Percentiles rank a stretch among this genome's conserved stretches.
These are phyloP conservation scores for Gossypium gossypioides DNA, from an alignment of 441 rosid genomes.

Conservation along the genomic window DNA sequence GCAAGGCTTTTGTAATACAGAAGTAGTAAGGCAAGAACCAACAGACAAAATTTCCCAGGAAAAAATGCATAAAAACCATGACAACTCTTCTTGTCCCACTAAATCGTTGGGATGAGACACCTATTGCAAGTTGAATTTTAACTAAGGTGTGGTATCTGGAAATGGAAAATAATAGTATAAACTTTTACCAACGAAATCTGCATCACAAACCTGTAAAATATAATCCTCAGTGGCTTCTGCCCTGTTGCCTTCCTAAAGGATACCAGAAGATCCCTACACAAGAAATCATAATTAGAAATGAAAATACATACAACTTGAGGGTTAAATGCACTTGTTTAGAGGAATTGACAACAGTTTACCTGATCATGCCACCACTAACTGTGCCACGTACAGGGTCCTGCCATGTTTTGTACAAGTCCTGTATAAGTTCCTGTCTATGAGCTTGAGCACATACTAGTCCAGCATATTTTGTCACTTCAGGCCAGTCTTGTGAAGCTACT, in stretches of 20 bases:
- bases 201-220: constrained; percentile 68
- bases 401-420: constrained; percentile 90
- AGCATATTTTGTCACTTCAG: constrained; percentile 94
- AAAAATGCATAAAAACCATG: background rate
- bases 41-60: background rate
- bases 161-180: background rate
- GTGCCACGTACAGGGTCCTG: constrained; percentile 95
- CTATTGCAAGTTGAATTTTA: background rate
- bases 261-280: constrained; percentile 72
- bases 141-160: background rate
- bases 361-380: constrained; percentile 93
- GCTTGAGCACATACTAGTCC: constrained; percentile 99
- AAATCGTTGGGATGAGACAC: background rate
- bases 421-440: constrained; percentile 93
- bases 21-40: background rate
- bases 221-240: constrained; percentile 83
- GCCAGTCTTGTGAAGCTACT: constrained; percentile 99
- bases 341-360: constrained; percentile 30
- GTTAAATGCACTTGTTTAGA: background rate
- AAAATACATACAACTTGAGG: background rate
- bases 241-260: constrained; percentile 95
- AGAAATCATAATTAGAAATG: constrained; percentile 6
- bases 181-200: background rate
- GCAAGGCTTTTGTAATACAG: background rate
- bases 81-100: background rate